Conservation (phyloP, 2,329 filamentous ascomycete genomes). For the Pochonia chlamydosporia region DNA sequence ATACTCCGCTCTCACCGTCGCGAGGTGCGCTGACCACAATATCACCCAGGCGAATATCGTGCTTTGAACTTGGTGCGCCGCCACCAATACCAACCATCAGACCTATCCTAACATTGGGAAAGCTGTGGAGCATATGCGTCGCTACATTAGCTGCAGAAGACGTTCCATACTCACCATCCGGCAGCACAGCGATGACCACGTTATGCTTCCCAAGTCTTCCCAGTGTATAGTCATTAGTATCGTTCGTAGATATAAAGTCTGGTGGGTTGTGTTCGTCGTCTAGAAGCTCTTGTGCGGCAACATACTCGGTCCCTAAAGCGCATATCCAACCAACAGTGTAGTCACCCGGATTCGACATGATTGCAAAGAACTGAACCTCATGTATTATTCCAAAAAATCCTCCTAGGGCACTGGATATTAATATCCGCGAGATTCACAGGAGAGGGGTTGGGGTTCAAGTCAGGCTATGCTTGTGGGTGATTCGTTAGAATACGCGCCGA, state of each 20-base stretch:
- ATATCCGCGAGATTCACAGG: no score
- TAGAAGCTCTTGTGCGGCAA: constrained; percentile 31
- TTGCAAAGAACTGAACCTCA: no score
- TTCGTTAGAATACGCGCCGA: background rate
- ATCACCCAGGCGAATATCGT: constrained; percentile 28
- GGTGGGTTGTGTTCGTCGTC: no score
- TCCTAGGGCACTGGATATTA: no score
- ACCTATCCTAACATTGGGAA: constrained; percentile 21
- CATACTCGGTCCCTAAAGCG: constrained; percentile 27
- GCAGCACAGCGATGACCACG: constrained; percentile 11
- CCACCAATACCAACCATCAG: constrained; percentile 15
- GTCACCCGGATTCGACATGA: no score
- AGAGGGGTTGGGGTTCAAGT: background rate
- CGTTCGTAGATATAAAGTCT: constrained; percentile 16
- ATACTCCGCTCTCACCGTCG: constrained; percentile 8
- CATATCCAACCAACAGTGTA: constrained; percentile 42
- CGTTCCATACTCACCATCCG: constrained; percentile 7
- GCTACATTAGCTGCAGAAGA: constrained; percentile 16
- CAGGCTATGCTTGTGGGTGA: background rate
- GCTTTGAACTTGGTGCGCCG: constrained; percentile 23
- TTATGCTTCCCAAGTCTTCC: constrained; percentile 12
- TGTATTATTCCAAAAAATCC: no score
- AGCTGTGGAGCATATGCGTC: constrained; percentile 20
- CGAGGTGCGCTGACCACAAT: constrained; percentile 13
- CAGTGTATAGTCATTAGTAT: constrained; percentile 10